These are phyloP conservation scores for Aulographum hederae DNA, from an alignment of 2,329 filamentous ascomycete genomes.

Conservation along the genomic window DNA sequence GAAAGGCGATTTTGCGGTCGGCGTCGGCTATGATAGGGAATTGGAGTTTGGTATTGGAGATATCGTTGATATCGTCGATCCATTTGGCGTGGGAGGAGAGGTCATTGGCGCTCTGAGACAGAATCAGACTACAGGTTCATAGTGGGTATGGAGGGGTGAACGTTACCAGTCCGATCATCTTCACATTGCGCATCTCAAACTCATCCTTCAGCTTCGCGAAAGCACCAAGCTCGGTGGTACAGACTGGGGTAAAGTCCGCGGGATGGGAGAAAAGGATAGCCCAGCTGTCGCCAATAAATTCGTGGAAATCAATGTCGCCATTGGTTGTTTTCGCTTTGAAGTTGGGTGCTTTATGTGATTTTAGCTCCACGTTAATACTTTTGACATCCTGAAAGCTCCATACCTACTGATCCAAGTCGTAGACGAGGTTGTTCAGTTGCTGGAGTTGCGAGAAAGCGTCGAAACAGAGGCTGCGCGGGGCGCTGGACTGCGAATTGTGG, in stretches of 20 bases:
- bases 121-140: neutral
- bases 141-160: neutral
- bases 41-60: slow-evolving; percentile 22
- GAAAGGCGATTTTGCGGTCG: slow-evolving; percentile 27
- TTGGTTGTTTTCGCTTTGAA: slow-evolving; percentile 68
- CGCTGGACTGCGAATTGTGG: slow-evolving; percentile 12
- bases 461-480: slow-evolving; percentile 14
- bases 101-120: slow-evolving; percentile 50
- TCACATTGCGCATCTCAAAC: slow-evolving; percentile 71
- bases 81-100: slow-evolving; percentile 68
- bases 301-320: slow-evolving; percentile 65
- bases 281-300: slow-evolving; percentile 66
- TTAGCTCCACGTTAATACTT: slow-evolving; percentile 1
- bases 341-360: slow-evolving; percentile 45
- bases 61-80: slow-evolving; percentile 57
- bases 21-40: slow-evolving; percentile 33
- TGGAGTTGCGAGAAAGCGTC: slow-evolving; percentile 18
- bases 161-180: slow-evolving; percentile 65
- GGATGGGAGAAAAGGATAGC: slow-evolving; percentile 73
- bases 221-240: slow-evolving; percentile 86
- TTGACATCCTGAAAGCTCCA: slow-evolving; percentile 1
- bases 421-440: slow-evolving; percentile 21
- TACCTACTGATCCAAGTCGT: slow-evolving; percentile 22
- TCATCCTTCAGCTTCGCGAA: slow-evolving; percentile 80
- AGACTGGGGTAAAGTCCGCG: slow-evolving; percentile 81